Percentiles rank a stretch among this genome's conserved stretches.
phyloP scores from a whole-genome alignment of 177 flowering plant genomes.

The Vitis hybrid region DNA sequence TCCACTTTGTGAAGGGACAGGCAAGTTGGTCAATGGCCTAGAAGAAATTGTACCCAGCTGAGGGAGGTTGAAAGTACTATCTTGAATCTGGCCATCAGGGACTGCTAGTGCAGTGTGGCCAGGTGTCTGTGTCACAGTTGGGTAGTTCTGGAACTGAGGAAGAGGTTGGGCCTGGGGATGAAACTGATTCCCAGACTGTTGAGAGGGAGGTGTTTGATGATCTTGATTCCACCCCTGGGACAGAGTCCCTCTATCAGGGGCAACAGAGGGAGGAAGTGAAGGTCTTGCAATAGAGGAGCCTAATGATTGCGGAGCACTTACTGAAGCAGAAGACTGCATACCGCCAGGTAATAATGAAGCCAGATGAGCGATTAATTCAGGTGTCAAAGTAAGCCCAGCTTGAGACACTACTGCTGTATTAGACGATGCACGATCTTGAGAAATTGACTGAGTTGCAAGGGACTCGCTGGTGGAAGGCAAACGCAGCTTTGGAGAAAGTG shows the following conservation, averaged over 20 bases:
- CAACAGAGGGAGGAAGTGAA: constrained; percentile 24
- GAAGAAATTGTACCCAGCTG: constrained; percentile 39
- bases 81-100: constrained; percentile 42
- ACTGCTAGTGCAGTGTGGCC: constrained; percentile 30
- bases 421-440: constrained; percentile 34
- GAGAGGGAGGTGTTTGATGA: constrained; percentile 32
- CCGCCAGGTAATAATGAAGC: constrained; percentile 64
- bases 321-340: constrained; percentile 37
- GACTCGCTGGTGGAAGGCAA: constrained; percentile 32
- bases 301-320: constrained; percentile 25
- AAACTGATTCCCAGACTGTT: constrained; percentile 42
- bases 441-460: constrained; percentile 28
- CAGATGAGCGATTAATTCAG: constrained; percentile 86
- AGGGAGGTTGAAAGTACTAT: constrained; percentile 27
- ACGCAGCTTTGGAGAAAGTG: constrained; percentile 28
- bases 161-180: constrained; percentile 29
- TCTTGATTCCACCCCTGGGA: constrained; percentile 67
- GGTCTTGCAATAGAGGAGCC: constrained; percentile 31
- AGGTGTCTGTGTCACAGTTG: constrained; percentile 23
- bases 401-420: constrained; percentile 39
- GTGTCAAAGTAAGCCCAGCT: constrained; percentile 66
- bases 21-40: constrained; percentile 31
- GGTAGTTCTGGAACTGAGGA: constrained; percentile 38
- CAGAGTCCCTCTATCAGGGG: constrained; percentile 28
- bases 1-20: constrained; percentile 41